Evolutionary conservation across 2,329 filamentous ascomycete genomes (phyloP), one percentile per base, ranked within the genome.

Genomic region (Aspergillus brasiliensis): DNA sequence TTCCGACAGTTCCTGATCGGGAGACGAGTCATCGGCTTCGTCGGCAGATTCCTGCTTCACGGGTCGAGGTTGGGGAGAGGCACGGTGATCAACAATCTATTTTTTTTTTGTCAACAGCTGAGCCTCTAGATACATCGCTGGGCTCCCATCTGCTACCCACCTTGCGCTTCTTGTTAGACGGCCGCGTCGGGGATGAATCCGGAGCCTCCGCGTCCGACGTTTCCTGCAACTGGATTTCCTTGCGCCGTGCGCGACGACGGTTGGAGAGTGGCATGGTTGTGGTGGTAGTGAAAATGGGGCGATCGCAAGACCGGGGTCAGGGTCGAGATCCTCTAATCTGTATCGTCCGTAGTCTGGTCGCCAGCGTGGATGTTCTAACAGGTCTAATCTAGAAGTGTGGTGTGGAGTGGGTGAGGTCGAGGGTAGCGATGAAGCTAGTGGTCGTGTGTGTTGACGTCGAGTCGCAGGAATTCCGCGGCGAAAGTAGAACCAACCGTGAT

Each of bases 151-250:
- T 28, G 19, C 15, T 25, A 62, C 54, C 59, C 57, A 82, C 80
- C 76, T 78, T 82, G 75, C 79, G 77, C 72, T 80, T 81, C 69
- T 81, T 82, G 55, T 74, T 72, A 21, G 80, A 76, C 15, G 79
- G 78, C 40, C 77, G 78, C 65, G 73, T 77, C 44, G 80, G 78
- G 37, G 80, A 82, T 34, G 80, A 82, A 62, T 81, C 79, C 64
- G 78, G 74, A 34, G 75, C 72, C 62, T 81, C 80, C 59, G 72
- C 75, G 56, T 81, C 79, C 27, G 78, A 78, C 2, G 75, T 75
- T 65, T 79, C 76, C 61, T 79, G 78, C 52, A 78, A 71, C 65
- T 78, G 72, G 42, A 78, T 71, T 68, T 78, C 75, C 72, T 77
- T 79, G 70, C 78, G 78, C 69, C 77, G 76, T 69, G 72, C 77